phyloP scores from a whole-genome alignment of 495 filamentous ascomycete genomes.

The Symbiotaphrina buchneri region DNA sequence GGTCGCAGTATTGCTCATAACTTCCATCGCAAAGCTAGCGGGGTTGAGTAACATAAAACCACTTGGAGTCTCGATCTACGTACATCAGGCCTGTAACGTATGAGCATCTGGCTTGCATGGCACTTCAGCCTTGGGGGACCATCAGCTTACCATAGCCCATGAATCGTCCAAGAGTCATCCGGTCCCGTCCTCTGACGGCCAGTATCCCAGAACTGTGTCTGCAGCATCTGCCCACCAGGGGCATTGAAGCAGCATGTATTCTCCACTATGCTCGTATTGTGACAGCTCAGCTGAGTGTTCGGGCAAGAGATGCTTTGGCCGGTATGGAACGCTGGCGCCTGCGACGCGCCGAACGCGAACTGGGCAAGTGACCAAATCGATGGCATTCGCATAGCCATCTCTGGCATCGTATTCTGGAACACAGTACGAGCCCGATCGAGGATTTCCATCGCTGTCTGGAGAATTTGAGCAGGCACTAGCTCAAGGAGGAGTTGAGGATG shows the following conservation, averaged over 20 bases:
- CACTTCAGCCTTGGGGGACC: neutral
- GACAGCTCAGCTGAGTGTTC: conserved; percentile 31
- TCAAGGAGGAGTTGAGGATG: too few species aligned
- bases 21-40: conserved; percentile 73
- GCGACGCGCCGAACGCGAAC: neutral
- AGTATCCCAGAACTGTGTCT: conserved; percentile 79
- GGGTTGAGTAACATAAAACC: too few species aligned
- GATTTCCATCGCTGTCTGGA: too few species aligned
- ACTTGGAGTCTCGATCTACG: too few species aligned
- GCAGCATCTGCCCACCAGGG: conserved; percentile 54
- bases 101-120: conserved; percentile 1
- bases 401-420: too few species aligned
- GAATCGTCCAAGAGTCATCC: conserved; percentile 63
- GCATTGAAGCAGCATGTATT: conserved; percentile 67
- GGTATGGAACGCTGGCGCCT: neutral
- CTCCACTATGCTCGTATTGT: conserved; percentile 23
- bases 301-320: conserved; percentile 13
- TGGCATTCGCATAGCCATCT: neutral
- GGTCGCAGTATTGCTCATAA: conserved; percentile 52
- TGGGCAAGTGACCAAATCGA: conserved; percentile 1
- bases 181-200: conserved; percentile 46
- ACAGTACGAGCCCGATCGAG: too few species aligned
- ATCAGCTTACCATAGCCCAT: conserved; percentile 46
- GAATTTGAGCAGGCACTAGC: too few species aligned
- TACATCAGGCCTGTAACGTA: too few species aligned